Evolutionary conservation across 441 rosid species (phyloP).

Genomic region (Erysimum cheiri): DNA sequence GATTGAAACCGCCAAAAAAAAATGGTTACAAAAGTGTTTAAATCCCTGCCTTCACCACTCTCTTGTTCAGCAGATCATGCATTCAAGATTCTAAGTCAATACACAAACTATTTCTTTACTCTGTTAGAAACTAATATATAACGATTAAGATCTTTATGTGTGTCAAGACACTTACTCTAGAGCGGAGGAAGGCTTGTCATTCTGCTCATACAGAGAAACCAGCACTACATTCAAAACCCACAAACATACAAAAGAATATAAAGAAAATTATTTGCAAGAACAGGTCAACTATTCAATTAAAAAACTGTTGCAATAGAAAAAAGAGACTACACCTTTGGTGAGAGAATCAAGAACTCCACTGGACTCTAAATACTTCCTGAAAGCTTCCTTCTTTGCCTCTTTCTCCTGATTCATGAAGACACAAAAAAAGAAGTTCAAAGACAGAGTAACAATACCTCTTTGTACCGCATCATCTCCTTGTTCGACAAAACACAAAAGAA

Average conservation of each 20-base stretch:
- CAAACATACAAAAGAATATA: too few species aligned
- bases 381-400: slow-evolving; percentile 89
- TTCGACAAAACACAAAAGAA: slow-evolving; percentile 10
- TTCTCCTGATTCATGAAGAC: slow-evolving; percentile 62
- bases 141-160: not conserved
- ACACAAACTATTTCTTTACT: not conserved
- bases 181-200: slow-evolving; percentile 91
- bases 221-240: slow-evolving; percentile 74
- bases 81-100: slow-evolving; percentile 6
- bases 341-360: slow-evolving; percentile 89
- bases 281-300: not conserved
- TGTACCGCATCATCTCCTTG: slow-evolving; percentile 45
- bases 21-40: not conserved
- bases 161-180: slow-evolving; percentile 69
- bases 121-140: not conserved
- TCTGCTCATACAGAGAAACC: slow-evolving; percentile 86
- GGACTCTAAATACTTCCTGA: slow-evolving; percentile 85
- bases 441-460: slow-evolving; percentile 37
- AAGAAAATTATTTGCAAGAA: slow-evolving; percentile 8
- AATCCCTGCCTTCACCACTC: not conserved
- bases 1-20: not conserved
- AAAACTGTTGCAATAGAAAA: not conserved
- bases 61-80: not conserved
- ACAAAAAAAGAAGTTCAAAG: not conserved
- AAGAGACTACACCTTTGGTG: slow-evolving; percentile 62